Evolutionary conservation across 768 basidiomycete species (phyloP).

Genomic region (Clathrus columnatus): DNA sequence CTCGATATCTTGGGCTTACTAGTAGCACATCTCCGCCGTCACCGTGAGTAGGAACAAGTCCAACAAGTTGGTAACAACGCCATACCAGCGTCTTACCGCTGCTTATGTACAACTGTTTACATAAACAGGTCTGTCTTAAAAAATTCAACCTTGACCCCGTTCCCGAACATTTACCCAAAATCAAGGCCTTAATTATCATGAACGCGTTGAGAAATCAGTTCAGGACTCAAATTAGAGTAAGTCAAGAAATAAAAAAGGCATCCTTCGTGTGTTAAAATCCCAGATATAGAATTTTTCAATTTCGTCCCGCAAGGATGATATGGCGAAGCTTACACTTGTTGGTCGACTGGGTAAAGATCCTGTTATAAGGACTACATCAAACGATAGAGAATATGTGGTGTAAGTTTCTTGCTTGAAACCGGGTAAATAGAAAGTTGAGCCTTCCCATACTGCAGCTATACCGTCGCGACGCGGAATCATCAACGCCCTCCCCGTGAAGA

Average conservation of each 20-base stretch:
- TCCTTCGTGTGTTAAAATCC: not conserved
- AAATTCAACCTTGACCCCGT: not conserved
- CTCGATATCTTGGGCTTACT: constrained; percentile 75
- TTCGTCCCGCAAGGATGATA: constrained; percentile 42
- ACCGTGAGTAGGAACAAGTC: constrained; percentile 67
- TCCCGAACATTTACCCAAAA: too few relatives aligned
- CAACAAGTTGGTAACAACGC: constrained; percentile 73
- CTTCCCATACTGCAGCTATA: too few relatives aligned
- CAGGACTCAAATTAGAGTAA: not conserved
- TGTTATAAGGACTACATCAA: constrained; percentile 57
- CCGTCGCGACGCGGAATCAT: constrained; percentile 62
- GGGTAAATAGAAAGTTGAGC: not conserved
- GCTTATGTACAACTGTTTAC: not conserved
- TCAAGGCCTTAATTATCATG: too few relatives aligned
- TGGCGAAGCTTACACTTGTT: constrained; percentile 71
- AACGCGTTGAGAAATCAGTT: not conserved
- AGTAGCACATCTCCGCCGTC: constrained; percentile 70
- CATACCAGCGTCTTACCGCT: not conserved
- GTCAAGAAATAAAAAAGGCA: not conserved
- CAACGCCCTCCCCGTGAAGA: constrained; percentile 50
- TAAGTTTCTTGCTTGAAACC: constrained; percentile 25
- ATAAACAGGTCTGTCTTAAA: not conserved
- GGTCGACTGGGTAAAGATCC: constrained; percentile 68
- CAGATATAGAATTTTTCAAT: constrained; percentile 25
- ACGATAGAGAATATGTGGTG: constrained; percentile 72